A percentile compares a stretch with the other conserved stretches of the same genome.
Evolutionary conservation across 345 rosid species (phyloP).

Genomic region (Laguncularia racemosa): DNA sequence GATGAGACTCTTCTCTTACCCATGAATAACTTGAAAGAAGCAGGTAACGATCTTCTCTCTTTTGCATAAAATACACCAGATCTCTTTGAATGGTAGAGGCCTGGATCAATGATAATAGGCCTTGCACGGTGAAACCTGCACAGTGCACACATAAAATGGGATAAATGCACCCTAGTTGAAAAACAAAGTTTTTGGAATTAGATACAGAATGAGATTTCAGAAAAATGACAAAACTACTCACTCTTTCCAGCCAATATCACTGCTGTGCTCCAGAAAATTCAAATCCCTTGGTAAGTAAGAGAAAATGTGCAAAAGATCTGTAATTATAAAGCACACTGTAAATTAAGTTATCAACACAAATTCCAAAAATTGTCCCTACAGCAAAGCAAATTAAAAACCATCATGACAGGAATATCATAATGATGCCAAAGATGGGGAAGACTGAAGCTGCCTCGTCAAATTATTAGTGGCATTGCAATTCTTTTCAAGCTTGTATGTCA

Average conservation of each 20-base stretch:
- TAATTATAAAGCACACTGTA: constrained; percentile 19
- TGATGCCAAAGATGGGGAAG: no score
- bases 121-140: constrained; percentile 75
- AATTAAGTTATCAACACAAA: constrained; percentile 5
- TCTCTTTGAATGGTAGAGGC: constrained; percentile 77
- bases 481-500: no score
- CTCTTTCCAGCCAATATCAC: constrained; percentile 95
- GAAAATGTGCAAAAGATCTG: constrained; percentile 89
- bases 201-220: not conserved
- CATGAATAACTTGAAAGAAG: constrained; percentile 77
- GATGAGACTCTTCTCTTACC: constrained; percentile 33
- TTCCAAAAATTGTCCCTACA: not conserved
- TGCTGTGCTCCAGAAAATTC: constrained; percentile 92
- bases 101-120: constrained; percentile 86
- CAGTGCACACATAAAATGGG: not conserved
- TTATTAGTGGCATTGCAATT: no score
- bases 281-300: constrained; percentile 88
- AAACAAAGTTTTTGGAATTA: no score
- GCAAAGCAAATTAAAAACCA: no score
- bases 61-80: constrained; percentile 84
- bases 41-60: constrained; percentile 81
- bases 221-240: constrained; percentile 31
- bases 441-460: no score
- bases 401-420: no score
- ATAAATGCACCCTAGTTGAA: no score